Percentiles rank a stretch among this genome's conserved stretches.
Conservation (phyloP, 2,329 filamentous ascomycete species). For the Talaromyces rugulosus region DNA sequence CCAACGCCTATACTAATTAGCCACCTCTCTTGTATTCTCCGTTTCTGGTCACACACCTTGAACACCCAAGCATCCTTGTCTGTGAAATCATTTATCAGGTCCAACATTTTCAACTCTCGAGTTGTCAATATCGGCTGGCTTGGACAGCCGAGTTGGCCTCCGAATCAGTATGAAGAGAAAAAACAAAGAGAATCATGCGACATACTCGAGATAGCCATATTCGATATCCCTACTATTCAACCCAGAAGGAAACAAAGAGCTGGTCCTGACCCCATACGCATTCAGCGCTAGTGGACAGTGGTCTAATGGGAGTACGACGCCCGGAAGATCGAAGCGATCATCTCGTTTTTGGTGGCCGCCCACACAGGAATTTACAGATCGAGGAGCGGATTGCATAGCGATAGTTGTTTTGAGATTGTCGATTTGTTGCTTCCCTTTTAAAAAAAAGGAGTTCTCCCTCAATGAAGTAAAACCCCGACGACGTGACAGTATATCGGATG, state of each 20-base stretch:
- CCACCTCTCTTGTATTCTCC: background rate
- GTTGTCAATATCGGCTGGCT: constrained; percentile 28
- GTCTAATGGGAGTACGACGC: constrained; percentile 29
- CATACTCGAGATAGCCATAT: constrained; percentile 25
- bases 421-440: background rate
- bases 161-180: background rate
- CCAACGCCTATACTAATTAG: constrained; percentile 23
- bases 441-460: background rate
- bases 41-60: constrained; percentile 23
- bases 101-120: constrained; percentile 37
- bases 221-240: constrained; percentile 29
- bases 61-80: constrained; percentile 38
- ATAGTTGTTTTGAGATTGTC: background rate
- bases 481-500: background rate
- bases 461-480: background rate
- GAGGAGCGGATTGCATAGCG: constrained; percentile 5
- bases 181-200: background rate
- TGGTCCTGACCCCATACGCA: constrained; percentile 25
- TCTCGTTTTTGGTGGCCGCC: constrained; percentile 11
- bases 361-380: background rate
- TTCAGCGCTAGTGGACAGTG: constrained; percentile 20
- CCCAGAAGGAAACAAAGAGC: constrained; percentile 29
- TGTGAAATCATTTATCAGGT: constrained; percentile 37
- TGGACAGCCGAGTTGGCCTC: background rate
- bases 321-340: constrained; percentile 25